Percentiles rank a stretch among this genome's conserved stretches.
Conservation (phyloP, 345 rosid species). For the Dipteronia dyeriana region DNA sequence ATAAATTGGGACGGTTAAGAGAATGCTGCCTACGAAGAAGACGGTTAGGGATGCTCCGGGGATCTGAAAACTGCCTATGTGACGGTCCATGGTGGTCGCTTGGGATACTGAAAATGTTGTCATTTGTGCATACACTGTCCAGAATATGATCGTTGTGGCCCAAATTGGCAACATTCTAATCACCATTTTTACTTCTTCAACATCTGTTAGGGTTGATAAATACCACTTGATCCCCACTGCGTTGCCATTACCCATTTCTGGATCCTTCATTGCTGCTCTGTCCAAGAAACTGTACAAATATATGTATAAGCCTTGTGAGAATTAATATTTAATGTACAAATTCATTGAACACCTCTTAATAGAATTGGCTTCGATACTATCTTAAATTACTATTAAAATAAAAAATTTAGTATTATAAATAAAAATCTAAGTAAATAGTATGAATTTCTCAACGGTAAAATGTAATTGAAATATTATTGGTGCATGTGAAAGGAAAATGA, state of each 20-base stretch:
- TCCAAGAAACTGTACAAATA: slow-evolving; percentile 70
- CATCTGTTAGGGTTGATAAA: slow-evolving; percentile 81
- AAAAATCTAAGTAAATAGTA: not conserved
- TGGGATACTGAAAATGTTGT: slow-evolving; percentile 94
- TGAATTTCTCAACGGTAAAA: not conserved
- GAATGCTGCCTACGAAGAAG: slow-evolving; percentile 86
- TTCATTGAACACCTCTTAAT: not conserved
- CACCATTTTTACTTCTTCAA: slow-evolving; percentile 90
- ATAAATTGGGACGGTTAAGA: slow-evolving; percentile 77
- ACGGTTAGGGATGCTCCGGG: slow-evolving; percentile 76
- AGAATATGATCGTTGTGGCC: slow-evolving; percentile 86
- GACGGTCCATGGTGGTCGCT: slow-evolving; percentile 89
- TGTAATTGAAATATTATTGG: not conserved
- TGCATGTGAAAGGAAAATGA: not conserved
- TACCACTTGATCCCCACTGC: slow-evolving; percentile 62
- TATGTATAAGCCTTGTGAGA: not conserved
- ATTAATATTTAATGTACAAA: not conserved
- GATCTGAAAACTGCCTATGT: slow-evolving; percentile 71
- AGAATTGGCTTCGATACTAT: too few relatives aligned
- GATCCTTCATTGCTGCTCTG: slow-evolving; percentile 71
- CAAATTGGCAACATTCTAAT: slow-evolving; percentile 88
- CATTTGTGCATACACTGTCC: slow-evolving; percentile 97
- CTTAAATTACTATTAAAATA: not conserved
- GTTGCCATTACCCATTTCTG: slow-evolving; percentile 21
- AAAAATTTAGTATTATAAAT: too few relatives aligned